A percentile compares a stretch with the other conserved stretches of the same genome.
Evolutionary conservation across 305 asterid genomes (phyloP).

Genomic region (Fraxinus angustifolia): DNA sequence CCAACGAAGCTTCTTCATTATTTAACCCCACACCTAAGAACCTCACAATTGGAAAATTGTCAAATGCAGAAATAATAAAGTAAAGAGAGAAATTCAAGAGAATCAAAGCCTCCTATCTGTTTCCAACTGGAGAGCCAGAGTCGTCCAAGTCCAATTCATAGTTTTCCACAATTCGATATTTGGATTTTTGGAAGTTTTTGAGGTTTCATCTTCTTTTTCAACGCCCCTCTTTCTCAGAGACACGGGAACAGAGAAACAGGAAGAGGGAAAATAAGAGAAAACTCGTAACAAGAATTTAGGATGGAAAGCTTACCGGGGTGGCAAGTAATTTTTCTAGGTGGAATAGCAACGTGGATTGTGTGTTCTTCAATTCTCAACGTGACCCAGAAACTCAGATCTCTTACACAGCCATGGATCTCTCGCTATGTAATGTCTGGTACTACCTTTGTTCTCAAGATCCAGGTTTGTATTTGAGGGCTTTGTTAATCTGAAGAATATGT

Average conservation of each 20-base stretch:
- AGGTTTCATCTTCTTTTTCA: background rate
- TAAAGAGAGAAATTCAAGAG: background rate
- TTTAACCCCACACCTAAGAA: background rate
- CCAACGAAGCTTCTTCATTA: conserved; percentile 18
- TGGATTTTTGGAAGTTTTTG: conserved; percentile 13
- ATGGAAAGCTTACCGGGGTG: conserved; percentile 64
- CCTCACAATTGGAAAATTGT: background rate
- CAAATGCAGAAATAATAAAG: background rate
- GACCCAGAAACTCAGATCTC: conserved; percentile 72
- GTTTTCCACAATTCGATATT: conserved; percentile 10
- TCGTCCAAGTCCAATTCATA: conserved; percentile 17
- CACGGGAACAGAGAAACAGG: background rate
- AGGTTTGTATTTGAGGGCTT: conserved; percentile 44
- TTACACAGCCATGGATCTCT: conserved; percentile 69
- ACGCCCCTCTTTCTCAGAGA: background rate
- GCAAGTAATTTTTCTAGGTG: conserved; percentile 57
- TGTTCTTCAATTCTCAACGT: conserved; percentile 61
- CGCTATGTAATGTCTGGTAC: conserved; percentile 49
- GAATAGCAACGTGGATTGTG: conserved; percentile 66
- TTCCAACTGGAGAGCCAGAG: background rate
- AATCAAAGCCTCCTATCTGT: background rate
- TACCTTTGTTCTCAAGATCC: conserved; percentile 67
- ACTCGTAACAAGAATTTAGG: conserved; percentile 5
- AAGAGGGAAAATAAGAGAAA: background rate
- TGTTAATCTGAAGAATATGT: background rate